Conservation (phyloP, 2,329 filamentous ascomycete genomes). For the Clonostachys sp. region DNA sequence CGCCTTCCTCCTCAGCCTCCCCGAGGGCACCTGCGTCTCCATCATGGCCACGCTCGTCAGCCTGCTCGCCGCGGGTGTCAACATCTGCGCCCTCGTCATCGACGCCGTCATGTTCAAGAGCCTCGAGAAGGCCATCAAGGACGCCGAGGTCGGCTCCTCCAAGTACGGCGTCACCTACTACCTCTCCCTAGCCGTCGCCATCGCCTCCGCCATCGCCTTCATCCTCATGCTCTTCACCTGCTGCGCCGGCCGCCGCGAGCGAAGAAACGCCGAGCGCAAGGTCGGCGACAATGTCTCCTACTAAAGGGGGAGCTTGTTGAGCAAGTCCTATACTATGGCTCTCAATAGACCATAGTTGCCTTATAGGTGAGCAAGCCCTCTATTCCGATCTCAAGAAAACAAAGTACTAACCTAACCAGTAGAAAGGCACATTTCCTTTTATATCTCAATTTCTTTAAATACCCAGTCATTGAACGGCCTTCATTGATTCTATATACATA, state of each 20-base stretch:
- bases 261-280: no score
- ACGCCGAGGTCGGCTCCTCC: slow-evolving; percentile 30
- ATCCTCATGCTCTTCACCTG: slow-evolving; percentile 58
- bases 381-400: no score
- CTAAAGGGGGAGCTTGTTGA: no score
- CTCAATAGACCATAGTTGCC: no score
- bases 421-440: no score
- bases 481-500: no score
- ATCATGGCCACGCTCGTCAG: slow-evolving; percentile 46
- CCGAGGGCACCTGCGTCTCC: slow-evolving; percentile 31
- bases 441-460: no score
- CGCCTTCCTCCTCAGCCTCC: slow-evolving; percentile 38
- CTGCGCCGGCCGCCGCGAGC: slow-evolving; percentile 41
- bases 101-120: slow-evolving; percentile 56
- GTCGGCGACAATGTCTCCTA: no score
- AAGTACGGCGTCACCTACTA: slow-evolving; percentile 51
- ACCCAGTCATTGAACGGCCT: no score
- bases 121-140: slow-evolving; percentile 47
- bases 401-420: no score
- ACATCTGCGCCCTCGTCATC: slow-evolving; percentile 41
- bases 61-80: slow-evolving; percentile 41
- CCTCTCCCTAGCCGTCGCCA: slow-evolving; percentile 51
- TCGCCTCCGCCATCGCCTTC: slow-evolving; percentile 49
- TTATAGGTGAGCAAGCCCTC: no score
- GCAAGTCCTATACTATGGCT: neutral